Percentiles rank a stretch among this genome's conserved stretches.
These are phyloP conservation scores for Rosa hybrid DNA, from an alignment of 331 rosid species.

Conservation along the genomic window DNA sequence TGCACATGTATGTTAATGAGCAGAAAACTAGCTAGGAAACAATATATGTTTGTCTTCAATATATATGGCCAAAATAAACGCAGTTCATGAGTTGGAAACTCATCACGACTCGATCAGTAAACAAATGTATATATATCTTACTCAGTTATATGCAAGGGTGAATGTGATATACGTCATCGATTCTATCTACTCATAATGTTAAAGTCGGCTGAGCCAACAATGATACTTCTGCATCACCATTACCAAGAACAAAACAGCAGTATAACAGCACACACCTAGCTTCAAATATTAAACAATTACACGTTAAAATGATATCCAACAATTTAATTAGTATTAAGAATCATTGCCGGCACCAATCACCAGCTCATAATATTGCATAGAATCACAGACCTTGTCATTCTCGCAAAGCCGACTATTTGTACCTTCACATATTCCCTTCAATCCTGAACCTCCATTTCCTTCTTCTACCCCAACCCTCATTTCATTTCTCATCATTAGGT, in stretches of 20 bases:
- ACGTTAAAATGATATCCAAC: neutral
- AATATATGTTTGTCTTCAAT: neutral
- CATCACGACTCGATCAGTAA: neutral
- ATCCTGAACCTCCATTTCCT: neutral
- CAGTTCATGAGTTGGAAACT: neutral
- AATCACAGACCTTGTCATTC: slow-evolving; percentile 21
- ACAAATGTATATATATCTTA: neutral
- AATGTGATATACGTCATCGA: neutral
- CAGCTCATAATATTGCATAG: slow-evolving; percentile 18
- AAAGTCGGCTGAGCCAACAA: slow-evolving; percentile 23
- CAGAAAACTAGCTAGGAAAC: neutral
- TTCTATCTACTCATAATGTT: neutral
- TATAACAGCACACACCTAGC: slow-evolving; percentile 10
- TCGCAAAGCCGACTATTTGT: slow-evolving; percentile 24
- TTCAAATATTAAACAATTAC: neutral
- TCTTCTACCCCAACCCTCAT: neutral
- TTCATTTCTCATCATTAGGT: neutral
- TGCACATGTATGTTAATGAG: neutral
- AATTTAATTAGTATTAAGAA: neutral
- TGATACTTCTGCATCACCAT: slow-evolving; percentile 4
- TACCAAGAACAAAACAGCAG: slow-evolving; percentile 21
- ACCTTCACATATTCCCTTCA: slow-evolving; percentile 9
- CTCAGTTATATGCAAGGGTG: neutral
- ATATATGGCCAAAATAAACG: neutral
- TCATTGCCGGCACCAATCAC: slow-evolving; percentile 23